Evolutionary conservation across 352 stramenopile genomes (phyloP).

Genomic region (Saprolegnia parasitica): DNA sequence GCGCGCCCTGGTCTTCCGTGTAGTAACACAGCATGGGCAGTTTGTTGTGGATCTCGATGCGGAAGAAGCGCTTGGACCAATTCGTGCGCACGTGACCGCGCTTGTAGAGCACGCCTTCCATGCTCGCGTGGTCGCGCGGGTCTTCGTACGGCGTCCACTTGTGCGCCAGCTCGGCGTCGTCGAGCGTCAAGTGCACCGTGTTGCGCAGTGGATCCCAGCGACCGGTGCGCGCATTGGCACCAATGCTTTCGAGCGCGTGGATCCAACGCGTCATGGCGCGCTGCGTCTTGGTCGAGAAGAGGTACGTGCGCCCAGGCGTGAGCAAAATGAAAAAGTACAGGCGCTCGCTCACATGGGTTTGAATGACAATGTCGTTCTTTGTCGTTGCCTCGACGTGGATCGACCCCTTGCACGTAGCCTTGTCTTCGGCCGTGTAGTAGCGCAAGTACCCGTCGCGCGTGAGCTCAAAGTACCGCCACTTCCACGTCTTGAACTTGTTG

Average conservation of each 20-base stretch:
- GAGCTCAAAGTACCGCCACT: constrained; percentile 85
- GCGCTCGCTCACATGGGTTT: constrained; percentile 76
- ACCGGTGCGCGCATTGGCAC: constrained; percentile 42
- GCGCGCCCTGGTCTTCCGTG: constrained; percentile 67
- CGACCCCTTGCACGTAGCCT: constrained; percentile 71
- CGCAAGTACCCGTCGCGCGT: constrained; percentile 71
- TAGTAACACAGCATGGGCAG: constrained; percentile 57
- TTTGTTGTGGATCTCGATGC: constrained; percentile 64
- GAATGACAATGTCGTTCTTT: constrained; percentile 74
- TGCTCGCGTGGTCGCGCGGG: constrained; percentile 80
- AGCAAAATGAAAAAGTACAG: constrained; percentile 78
- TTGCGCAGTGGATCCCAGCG: constrained; percentile 76
- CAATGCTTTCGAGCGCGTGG: constrained; percentile 58
- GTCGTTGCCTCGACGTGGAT: constrained; percentile 68
- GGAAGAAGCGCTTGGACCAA: constrained; percentile 87
- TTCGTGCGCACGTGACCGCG: constrained; percentile 76
- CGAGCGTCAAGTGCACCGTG: constrained; percentile 79
- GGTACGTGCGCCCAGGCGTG: constrained; percentile 66
- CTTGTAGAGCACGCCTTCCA: constrained; percentile 80
- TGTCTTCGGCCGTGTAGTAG: constrained; percentile 72
- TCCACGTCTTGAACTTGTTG: constrained; percentile 87
- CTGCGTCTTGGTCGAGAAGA: constrained; percentile 73
- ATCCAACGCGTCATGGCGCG: constrained; percentile 83
- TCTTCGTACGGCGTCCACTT: constrained; percentile 85
- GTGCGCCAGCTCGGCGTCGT: constrained; percentile 59